Conservation (phyloP, 139 green algal species). For the Microglena sp. region DNA sequence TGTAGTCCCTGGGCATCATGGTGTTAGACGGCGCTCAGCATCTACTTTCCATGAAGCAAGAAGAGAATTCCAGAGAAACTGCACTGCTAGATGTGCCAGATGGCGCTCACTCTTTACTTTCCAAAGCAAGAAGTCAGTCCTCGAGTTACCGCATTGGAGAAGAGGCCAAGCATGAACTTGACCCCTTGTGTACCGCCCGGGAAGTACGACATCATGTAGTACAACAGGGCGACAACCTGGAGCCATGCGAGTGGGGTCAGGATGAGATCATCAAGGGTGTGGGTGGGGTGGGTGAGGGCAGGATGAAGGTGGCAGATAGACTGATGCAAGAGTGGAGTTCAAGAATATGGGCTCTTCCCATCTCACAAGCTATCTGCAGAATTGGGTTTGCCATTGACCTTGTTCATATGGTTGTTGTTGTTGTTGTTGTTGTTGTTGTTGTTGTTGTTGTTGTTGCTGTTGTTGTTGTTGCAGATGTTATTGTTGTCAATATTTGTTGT, state of each 20-base stretch:
- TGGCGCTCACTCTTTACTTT: no score
- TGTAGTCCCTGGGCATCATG: no score
- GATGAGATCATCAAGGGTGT: not conserved
- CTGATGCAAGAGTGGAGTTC: not conserved
- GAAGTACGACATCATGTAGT: conserved; percentile 89
- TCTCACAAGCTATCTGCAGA: not conserved
- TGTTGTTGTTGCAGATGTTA: no score
- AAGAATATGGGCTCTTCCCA: not conserved
- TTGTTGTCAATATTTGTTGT: no score
- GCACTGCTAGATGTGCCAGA: no score
- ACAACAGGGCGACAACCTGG: conserved; percentile 76
- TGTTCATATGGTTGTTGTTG: not conserved
- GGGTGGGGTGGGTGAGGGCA: not conserved
- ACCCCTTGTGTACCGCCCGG: conserved; percentile 71
- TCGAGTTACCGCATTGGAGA: conserved; percentile 29
- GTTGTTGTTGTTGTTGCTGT: no score
- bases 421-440: no score
- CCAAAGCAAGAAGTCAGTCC: conserved; percentile 24
- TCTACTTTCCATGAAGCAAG: no score
- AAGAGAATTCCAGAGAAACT: no score
- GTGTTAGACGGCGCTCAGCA: no score
- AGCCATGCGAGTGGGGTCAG: not conserved
- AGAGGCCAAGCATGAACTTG: conserved; percentile 45
- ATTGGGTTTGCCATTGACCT: not conserved
- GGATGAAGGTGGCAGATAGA: not conserved